phyloP scores from a whole-genome alignment of 140 eudicot genomes.

The Flaveria floridana region DNA sequence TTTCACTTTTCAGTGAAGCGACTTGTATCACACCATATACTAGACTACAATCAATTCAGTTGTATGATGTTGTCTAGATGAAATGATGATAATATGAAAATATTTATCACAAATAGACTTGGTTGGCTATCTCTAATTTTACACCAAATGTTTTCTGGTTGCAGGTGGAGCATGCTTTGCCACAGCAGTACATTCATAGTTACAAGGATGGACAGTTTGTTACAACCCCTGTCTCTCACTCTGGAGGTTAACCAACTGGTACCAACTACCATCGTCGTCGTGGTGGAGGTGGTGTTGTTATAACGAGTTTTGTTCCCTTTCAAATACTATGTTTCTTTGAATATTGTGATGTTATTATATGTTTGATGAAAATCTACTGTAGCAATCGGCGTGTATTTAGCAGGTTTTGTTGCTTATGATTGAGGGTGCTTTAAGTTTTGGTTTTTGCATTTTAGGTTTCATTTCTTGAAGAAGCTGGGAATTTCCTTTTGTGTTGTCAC shows the following conservation, averaged over 20 bases:
- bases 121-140: not conserved
- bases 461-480: constrained; percentile 5
- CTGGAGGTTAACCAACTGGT: constrained; percentile 63
- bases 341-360: constrained; percentile 19
- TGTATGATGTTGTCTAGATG: not conserved
- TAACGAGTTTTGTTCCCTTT: not conserved
- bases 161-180: constrained; percentile 88
- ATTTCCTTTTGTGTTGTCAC: not conserved
- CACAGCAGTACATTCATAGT: constrained; percentile 80
- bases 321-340: constrained; percentile 8
- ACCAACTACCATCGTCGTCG: not conserved
- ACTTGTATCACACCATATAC: not conserved
- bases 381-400: constrained; percentile 38
- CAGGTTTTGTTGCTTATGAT: constrained; percentile 32
- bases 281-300: not conserved
- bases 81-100: not conserved
- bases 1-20: too few relatives aligned
- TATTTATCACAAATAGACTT: not conserved
- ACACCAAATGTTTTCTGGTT: constrained; percentile 16
- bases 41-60: not conserved
- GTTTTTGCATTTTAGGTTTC: constrained; percentile 9
- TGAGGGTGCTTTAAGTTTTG: constrained; percentile 25
- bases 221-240: constrained; percentile 78
- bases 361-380: constrained; percentile 8
- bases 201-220: constrained; percentile 83